phyloP scores from a whole-genome alignment of 139 green algal genomes.

The Coelastrella sp. region DNA sequence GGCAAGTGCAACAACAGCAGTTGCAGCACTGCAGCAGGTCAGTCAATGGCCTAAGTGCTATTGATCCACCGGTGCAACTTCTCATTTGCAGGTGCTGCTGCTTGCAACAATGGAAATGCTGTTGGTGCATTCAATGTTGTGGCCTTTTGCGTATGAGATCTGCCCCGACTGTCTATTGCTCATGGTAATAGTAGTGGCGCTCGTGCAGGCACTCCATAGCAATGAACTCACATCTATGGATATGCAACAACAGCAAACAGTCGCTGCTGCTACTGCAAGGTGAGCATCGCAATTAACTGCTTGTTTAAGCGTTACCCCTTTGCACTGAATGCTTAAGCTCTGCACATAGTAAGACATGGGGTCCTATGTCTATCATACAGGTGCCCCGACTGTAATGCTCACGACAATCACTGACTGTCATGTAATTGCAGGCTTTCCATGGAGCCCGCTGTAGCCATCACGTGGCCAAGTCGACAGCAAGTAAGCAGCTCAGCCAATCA shows the following conservation, averaged over 20 bases:
- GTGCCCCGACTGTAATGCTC: not conserved
- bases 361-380: not conserved
- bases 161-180: no score
- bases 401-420: not conserved
- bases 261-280: not conserved
- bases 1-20: not conserved
- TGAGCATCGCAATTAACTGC: not conserved
- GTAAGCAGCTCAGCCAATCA: not conserved
- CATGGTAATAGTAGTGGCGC: no score
- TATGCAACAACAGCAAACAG: not conserved
- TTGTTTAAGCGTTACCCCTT: no score
- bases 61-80: no score
- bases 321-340: not conserved
- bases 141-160: no score
- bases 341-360: not conserved
- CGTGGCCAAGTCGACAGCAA: not conserved
- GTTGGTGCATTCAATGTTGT: no score
- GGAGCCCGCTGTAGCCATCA: not conserved
- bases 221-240: not conserved
- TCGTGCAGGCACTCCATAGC: not conserved
- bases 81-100: no score
- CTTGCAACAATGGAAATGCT: no score
- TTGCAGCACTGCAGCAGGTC: not conserved
- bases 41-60: not conserved
- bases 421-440: constrained; percentile 1